Evolutionary conservation across 495 filamentous ascomycete species (phyloP).

Genomic region (Opeltia flavorubescens): DNA sequence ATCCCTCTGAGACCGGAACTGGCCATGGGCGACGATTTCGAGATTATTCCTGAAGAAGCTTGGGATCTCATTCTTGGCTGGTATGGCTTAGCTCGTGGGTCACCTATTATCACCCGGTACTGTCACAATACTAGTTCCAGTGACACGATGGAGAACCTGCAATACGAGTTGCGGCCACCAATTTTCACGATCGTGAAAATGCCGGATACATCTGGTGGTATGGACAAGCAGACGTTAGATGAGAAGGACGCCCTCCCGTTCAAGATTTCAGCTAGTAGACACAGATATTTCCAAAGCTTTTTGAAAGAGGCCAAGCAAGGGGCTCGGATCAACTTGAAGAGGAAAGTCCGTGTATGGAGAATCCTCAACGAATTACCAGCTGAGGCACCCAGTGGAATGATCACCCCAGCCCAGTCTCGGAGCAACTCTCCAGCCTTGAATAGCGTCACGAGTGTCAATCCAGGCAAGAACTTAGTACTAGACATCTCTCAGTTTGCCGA

Average conservation of each 20-base stretch:
- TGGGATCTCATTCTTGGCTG: conserved; percentile 72
- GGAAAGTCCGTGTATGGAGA: conserved; percentile 70
- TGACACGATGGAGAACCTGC: conserved; percentile 44
- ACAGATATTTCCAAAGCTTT: conserved; percentile 54
- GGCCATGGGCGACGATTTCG: conserved; percentile 49
- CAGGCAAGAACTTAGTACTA: conserved; percentile 53
- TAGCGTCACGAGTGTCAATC: conserved; percentile 28
- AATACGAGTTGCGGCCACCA: conserved; percentile 75
- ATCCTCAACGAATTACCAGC: conserved; percentile 39
- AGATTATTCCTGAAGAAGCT: conserved; percentile 59
- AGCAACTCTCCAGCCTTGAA: conserved; percentile 35
- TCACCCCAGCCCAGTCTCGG: conserved; percentile 46
- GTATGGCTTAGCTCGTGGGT: conserved; percentile 62
- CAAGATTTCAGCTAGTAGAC: conserved; percentile 53
- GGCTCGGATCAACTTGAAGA: conserved; percentile 45
- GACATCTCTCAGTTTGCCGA: conserved; percentile 57
- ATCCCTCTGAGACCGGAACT: conserved; percentile 66
- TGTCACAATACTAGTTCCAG: conserved; percentile 60
- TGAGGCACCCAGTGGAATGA: conserved; percentile 29
- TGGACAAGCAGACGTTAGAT: conserved; percentile 40
- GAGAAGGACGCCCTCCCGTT: conserved; percentile 42
- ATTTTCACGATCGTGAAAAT: conserved; percentile 79
- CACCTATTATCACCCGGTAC: conserved; percentile 58
- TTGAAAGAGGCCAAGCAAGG: conserved; percentile 55
- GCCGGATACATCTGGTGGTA: conserved; percentile 35